Base-by-base conservation (phyloP, 495 filamentous ascomycete species). In the Penicillium coprophilum region DNA sequence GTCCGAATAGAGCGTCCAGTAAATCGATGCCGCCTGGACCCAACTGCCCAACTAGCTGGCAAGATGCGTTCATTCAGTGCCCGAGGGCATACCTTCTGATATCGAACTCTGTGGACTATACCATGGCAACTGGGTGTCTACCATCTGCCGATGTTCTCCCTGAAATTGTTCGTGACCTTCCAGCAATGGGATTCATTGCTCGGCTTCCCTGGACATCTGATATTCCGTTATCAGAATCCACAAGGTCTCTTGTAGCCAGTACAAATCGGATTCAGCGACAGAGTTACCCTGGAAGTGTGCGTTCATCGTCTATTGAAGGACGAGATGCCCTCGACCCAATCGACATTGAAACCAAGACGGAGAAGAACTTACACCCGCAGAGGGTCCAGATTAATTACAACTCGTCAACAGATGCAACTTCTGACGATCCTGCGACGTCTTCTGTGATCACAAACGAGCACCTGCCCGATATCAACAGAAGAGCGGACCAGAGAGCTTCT, bases 11-110 rank as follows among this genome's bases (percentile, higher is more conserved):
- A 13, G n/a, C 30, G 19, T 15, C 10, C 17, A 31, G 6, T 10
- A 20, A 19, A 30, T 41, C 40, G 6, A 51, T 24, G 27, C 23
- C 13, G 17, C 7, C 13, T 8, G 38, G 21, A 32, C 6, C 24
- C 40, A 13, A 34, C 9, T 57, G 60, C 9, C 63, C 63, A 13
- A 64, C 57, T 11, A 64, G 55, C 47, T 73, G 71, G 71, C 46
- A 64, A 20, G 71, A 71, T 17, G 69, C 71, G 0, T 73, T 68
- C 40, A 38, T 71, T 1, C 56, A 54, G 17, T 68, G 58, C 34
- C 71, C 71, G 1, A 67, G 71, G 8, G 71, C 69, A 2, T 73
- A 73, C 44, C 59, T 73, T 11, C 57, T 70, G 17, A 71, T 73
- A 28, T 73, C 69, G 0, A 71, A 61, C 1, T 63, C 59, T 0